phyloP scores from a whole-genome alignment of 2,329 filamentous ascomycete genomes.

The Corynespora cassiicola region DNA sequence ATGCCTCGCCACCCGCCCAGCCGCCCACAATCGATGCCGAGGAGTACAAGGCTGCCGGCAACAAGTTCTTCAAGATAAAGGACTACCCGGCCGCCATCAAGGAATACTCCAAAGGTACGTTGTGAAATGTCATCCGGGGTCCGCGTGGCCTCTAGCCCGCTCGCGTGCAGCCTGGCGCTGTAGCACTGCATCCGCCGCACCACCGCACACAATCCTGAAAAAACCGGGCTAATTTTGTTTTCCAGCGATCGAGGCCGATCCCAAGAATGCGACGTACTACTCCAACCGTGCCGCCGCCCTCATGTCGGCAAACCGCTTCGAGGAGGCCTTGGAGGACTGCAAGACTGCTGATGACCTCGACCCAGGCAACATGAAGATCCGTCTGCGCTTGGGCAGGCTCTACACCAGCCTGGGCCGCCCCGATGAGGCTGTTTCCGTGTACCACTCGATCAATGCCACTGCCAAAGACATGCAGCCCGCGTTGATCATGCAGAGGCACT shows the following conservation, averaged over 20 bases:
- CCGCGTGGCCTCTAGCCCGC: conserved; percentile 19
- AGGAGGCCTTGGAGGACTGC: conserved; percentile 85
- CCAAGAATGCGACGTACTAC: conserved; percentile 85
- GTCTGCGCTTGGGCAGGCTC: conserved; percentile 86
- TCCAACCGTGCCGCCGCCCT: conserved; percentile 95
- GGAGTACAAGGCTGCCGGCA: conserved; percentile 88
- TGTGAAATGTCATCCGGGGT: conserved; percentile 17
- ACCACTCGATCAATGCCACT: conserved; percentile 79
- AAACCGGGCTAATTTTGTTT: conserved; percentile 27
- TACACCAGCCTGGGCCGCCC: conserved; percentile 87
- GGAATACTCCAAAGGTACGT: conserved; percentile 91
- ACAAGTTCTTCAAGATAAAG: conserved; percentile 95
- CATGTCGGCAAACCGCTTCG: conserved; percentile 84
- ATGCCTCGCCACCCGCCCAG: conserved; percentile 46
- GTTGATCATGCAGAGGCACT: conserved; percentile 81
- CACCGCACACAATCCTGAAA: conserved; percentile 17
- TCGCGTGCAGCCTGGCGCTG: conserved; percentile 19
- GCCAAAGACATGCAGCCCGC: conserved; percentile 86
- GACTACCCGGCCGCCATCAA: conserved; percentile 87
- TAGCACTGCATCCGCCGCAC: conserved; percentile 18
- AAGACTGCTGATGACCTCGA: conserved; percentile 82
- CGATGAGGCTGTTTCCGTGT: conserved; percentile 83
- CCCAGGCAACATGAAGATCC: conserved; percentile 83
- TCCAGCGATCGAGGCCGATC: conserved; percentile 85
- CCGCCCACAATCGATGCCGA: conserved; percentile 78